These are phyloP conservation scores for Musa balbisiana DNA, from an alignment of 202 grass and related monocot species.

Conservation along the genomic window DNA sequence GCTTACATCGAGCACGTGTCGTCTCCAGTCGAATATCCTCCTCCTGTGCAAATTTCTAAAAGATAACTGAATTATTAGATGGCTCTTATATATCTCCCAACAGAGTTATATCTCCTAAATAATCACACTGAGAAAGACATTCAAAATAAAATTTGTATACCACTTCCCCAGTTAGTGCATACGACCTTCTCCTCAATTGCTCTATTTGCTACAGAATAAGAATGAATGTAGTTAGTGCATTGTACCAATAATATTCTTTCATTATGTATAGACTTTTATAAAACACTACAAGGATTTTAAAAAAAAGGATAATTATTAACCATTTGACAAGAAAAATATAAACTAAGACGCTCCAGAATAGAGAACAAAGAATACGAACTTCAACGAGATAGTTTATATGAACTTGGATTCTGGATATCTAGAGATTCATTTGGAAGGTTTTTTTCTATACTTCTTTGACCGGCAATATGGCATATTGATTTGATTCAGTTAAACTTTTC, in stretches of 20 bases:
- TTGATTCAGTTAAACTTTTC: neutral
- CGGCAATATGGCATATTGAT: neutral
- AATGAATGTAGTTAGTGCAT: neutral
- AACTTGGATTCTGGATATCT: neutral
- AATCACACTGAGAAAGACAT: neutral
- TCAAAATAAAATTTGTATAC: slow-evolving; percentile 15
- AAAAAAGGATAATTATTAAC: neutral
- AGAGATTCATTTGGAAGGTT: neutral
- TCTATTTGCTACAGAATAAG: slow-evolving; percentile 32
- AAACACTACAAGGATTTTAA: neutral
- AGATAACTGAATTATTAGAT: neutral
- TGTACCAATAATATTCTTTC: neutral
- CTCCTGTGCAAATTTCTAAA: slow-evolving; percentile 49
- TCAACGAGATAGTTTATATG: neutral
- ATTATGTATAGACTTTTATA: neutral
- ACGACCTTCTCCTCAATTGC: slow-evolving; percentile 40
- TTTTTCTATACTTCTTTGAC: neutral
- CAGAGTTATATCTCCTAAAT: neutral
- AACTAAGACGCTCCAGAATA: neutral
- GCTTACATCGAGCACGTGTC: slow-evolving; percentile 45
- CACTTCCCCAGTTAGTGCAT: slow-evolving; percentile 39
- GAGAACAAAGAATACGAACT: neutral
- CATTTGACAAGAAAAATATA: neutral
- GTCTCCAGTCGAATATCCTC: slow-evolving; percentile 56
- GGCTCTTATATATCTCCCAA: neutral